Evolutionary conservation across 805 yeast genomes (phyloP), one percentile per base, ranked within the genome.

Genomic region (Yarrowia bubula): DNA sequence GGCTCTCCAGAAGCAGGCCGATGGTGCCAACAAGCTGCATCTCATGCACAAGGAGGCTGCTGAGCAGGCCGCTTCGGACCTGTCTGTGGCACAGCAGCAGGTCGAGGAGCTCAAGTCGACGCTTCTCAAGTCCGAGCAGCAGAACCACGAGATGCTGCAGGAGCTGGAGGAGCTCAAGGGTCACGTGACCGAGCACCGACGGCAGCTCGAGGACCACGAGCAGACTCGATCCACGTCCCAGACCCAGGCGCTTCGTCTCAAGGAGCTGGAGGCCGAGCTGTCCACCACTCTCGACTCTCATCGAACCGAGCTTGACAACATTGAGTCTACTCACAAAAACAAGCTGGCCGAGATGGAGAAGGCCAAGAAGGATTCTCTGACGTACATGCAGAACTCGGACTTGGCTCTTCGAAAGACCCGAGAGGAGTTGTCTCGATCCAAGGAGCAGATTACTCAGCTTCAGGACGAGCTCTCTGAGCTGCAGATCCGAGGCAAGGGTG

Each of bases 331-430:
- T 65, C 68, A 71, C 69, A 72, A 72, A 38, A 62, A 69, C 0
- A 77, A 76, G 65, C 71, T 78, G 51, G 66, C 66, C 15, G 79
- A 78, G 35, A 72, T 85, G 55, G 93, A 90, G 74, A 82, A 78
- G 7, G 87, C 88, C 71, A 90, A 89, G 76, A 83, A 83, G 68
- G 85, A 86, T 70, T 88, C 95, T 0, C 75, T 89, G 64, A 85
- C 84, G 68, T 85, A 90, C 28, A 87, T 90, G 37, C 84, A 84
- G 69, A 90, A 86, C 73, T 86, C 93, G 13, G 86, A 88, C 65
- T 84, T 82, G 68, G 96, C 97, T 0, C 80, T 92, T 65, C 84
- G 84, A 53, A 72, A 86, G 68, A 87, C 93, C 8, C 91, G 91
- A 70, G 84, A 81, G 51, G 97, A 92, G 74, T 76, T 88, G 66